Base-by-base conservation (phyloP, 2,329 filamentous ascomycete species). In the Xylaria multiplex region DNA sequence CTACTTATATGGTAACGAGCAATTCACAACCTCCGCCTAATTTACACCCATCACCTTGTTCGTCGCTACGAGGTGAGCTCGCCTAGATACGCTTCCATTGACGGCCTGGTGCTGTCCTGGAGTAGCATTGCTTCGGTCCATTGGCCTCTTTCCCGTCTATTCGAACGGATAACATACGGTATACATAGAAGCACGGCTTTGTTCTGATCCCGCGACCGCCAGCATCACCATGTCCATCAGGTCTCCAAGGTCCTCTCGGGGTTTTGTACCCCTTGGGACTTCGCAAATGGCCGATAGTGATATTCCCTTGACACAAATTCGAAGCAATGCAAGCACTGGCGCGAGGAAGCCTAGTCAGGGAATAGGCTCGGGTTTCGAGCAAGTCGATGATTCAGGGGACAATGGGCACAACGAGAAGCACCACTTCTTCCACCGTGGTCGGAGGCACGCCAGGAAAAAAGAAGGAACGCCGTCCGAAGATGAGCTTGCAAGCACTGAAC, bases 271-370 rank as follows among this genome's bases (percentile, higher is more conserved):
- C 32, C 65, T 77, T 50, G 73, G 74, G 43, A 61, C 54, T 27
- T 68, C 72, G 11, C 68, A 73, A 42, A 52, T 61, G 55, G 49
- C 40, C 27, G 72, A 75, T 6, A 71, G 69, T 59, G 73, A 74
- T 58, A 76, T 76, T 46, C 74, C 74, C 53, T 68, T 76, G 58
- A 74, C 74, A 14, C 79, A 81, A 52, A 84, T 91, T 69, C 82
- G 80, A 74, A 89, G 85, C 76, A 83, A 82, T 70, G 82, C 81
- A 67, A 86, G 83, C 70, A 85, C 83, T 2, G 87, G 88, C 49
- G 82, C 83, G 59, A 80, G 85, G 66, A 85, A 83, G 75, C 75
- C 79, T 27, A 79, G 78, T 43, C 81, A 82, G 70, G 79, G 75
- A 66, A 70, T 76, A 59, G 71, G 75, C 52, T 75, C 75, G 13